Base-by-base conservation (phyloP, 1,284 basidiomycete species). In the Sanghuangporus weigelae region DNA sequence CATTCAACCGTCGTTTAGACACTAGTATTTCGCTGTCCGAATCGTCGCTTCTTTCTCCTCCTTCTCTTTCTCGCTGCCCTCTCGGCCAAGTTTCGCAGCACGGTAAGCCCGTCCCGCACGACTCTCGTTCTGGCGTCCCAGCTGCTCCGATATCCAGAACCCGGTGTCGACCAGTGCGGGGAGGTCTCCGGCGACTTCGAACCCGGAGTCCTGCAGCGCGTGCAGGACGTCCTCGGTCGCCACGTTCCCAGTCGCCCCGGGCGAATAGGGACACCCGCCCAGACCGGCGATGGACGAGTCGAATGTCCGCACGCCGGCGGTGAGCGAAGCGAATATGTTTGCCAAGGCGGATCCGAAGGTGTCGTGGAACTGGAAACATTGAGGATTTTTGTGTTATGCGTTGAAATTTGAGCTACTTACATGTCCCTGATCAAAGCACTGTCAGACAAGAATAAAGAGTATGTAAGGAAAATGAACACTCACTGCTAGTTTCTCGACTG, bases 211-310 rank as follows among this genome's bases (percentile, higher is more conserved):
- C 56, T 87, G 84, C 5, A 98, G 80, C 0, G 92, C 90, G 69
- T 96, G 95, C 2, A 97, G 79, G 0, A 96, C 86, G 69, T 95
- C 93, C 71, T 96, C 95, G 0, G 93, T 96, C 0, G 92, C 89
- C 31, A 95, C 91, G 69, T 96, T 96, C n/a, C 94, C 94, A 0
- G 92, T 95, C 4, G 95, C 94, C 1, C 95, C 95, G 0, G 96
- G 96, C 0, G 94, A 95, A 75, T 95, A 98, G 1, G 96, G 95
- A 71, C 96, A 98, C 12, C 95, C 95, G 1, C 96, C 96, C 0
- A 98, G 83, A 0, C 95, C 95, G 4, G 88, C 93, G 5, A 97
- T 85, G 1, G 91, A 89, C 6, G 87, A 78, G 71, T 92, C 86
- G 58, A 90, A 80, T 19, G 86, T 85, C 54, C 89, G 81, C 31